Conservation (phyloP, 192 early-diverging fungal genomes). For the Rhizophlyctis rosea region DNA sequence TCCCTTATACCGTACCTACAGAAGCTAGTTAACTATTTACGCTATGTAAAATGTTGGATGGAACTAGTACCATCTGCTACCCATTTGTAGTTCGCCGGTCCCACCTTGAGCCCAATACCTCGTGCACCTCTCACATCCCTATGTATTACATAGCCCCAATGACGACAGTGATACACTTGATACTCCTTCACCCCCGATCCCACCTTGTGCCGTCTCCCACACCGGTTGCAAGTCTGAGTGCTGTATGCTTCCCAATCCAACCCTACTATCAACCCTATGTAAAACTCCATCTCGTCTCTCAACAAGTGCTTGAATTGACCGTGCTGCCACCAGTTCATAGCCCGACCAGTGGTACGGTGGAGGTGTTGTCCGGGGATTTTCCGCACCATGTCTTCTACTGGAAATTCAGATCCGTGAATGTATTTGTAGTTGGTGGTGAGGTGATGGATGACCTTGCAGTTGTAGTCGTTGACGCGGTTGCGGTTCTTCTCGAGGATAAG, state of each 20-base stretch:
- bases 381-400: constrained; percentile 4
- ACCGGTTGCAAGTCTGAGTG: constrained; percentile 4
- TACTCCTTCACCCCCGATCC: constrained; percentile 15
- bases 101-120: background rate
- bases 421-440: constrained; percentile 4
- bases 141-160: background rate
- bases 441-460: constrained; percentile 6
- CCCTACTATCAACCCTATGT: background rate
- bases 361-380: background rate
- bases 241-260: constrained; percentile 3
- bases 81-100: background rate
- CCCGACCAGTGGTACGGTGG: background rate
- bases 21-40: too few relatives aligned
- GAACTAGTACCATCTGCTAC: too few relatives aligned
- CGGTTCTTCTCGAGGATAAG: constrained; percentile 3
- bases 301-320: background rate
- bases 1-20: too few relatives aligned
- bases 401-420: constrained; percentile 4
- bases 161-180: background rate
- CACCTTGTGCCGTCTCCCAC: constrained; percentile 6
- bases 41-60: too few relatives aligned
- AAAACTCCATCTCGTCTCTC: background rate
- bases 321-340: background rate
- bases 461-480: background rate
- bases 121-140: background rate